phyloP scores from a whole-genome alignment of 2,329 filamentous ascomycete genomes.

The Cladosporium sp. region DNA sequence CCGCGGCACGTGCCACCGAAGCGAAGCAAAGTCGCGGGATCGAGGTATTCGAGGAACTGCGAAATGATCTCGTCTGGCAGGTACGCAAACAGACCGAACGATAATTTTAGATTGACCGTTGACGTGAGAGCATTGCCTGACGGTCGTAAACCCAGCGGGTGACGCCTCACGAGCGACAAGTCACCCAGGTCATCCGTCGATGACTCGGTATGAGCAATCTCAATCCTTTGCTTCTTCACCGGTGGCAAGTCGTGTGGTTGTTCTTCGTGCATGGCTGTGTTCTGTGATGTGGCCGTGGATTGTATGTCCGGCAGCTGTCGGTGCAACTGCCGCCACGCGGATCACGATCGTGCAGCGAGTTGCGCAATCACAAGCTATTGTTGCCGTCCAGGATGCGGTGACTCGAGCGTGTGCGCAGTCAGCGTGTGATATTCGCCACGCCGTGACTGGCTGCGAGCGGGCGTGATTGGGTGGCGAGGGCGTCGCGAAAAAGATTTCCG shows the following conservation, averaged over 20 bases:
- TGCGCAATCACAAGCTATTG: neutral
- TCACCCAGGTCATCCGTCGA: slow-evolving; percentile 27
- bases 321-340: neutral
- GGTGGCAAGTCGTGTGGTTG: slow-evolving; percentile 14
- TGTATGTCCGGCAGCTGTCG: neutral
- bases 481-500: neutral
- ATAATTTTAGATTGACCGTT: slow-evolving; percentile 61
- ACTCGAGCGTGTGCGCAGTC: neutral
- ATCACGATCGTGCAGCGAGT: neutral
- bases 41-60: slow-evolving; percentile 70
- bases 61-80: slow-evolving; percentile 80
- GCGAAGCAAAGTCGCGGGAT: slow-evolving; percentile 56
- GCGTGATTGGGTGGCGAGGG: neutral
- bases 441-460: neutral
- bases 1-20: slow-evolving; percentile 79
- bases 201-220: slow-evolving; percentile 15
- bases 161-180: slow-evolving; percentile 57
- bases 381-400: neutral
- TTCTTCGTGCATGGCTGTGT: slow-evolving; percentile 4
- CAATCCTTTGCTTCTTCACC: slow-evolving; percentile 19
- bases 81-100: slow-evolving; percentile 60
- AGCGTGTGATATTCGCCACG: slow-evolving; percentile 2
- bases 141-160: slow-evolving; percentile 82
- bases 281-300: neutral
- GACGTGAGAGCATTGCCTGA: slow-evolving; percentile 75